These are phyloP conservation scores for Bacidia rubella DNA, from an alignment of 495 filamentous ascomycete species.

Conservation along the genomic window DNA sequence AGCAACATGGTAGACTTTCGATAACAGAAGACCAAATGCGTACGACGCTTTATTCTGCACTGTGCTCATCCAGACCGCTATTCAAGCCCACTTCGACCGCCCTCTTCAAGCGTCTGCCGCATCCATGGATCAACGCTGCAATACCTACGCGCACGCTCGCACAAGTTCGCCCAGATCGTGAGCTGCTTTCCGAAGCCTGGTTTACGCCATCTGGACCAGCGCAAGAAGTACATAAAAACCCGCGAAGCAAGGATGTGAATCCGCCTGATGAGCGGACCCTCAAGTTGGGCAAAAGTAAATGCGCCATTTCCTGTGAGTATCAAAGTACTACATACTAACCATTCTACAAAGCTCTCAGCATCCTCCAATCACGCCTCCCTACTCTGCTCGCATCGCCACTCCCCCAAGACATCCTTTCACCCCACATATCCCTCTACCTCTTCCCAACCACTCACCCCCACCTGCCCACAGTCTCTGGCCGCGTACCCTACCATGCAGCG, in stretches of 20 bases:
- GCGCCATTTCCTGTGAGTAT: neutral
- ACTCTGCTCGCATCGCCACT: conserved; percentile 70
- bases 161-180: conserved; percentile 14
- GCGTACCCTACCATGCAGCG: conserved; percentile 81
- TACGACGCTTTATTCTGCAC: neutral
- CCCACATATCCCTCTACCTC: conserved; percentile 80
- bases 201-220: conserved; percentile 16
- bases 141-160: conserved; percentile 14
- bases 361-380: conserved; percentile 74
- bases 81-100: neutral
- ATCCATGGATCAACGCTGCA: neutral
- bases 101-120: neutral
- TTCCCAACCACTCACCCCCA: conserved; percentile 95
- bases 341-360: conserved; percentile 53
- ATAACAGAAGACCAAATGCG: neutral
- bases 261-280: conserved; percentile 58
- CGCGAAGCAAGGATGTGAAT: neutral
- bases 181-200: conserved; percentile 17
- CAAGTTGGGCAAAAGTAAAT: conserved; percentile 78
- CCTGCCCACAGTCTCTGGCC: conserved; percentile 78
- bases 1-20: neutral
- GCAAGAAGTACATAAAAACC: neutral
- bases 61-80: neutral
- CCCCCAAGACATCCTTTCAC: conserved; percentile 75
- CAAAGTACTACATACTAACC: neutral